A percentile compares a stretch with the other conserved stretches of the same genome.
Evolutionary conservation across 2,329 filamentous ascomycete species (phyloP).

Genomic region (Aspergillus alliaceus): DNA sequence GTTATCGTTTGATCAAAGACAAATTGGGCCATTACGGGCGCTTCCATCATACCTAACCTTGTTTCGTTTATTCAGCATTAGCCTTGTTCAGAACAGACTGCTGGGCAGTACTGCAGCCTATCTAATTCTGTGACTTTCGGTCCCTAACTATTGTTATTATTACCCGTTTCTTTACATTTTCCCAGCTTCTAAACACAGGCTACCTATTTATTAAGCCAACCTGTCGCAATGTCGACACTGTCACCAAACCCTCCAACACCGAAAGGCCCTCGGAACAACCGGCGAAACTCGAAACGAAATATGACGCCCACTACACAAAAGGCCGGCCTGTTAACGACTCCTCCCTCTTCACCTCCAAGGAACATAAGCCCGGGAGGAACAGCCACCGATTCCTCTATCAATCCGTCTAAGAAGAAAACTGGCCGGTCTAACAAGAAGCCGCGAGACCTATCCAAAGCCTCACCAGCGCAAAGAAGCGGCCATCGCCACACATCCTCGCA

Average conservation of each 20-base stretch:
- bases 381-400: constrained; percentile 30
- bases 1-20: constrained; percentile 4
- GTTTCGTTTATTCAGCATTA: constrained; percentile 18
- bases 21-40: neutral
- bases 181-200: constrained; percentile 37
- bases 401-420: constrained; percentile 38
- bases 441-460: constrained; percentile 27
- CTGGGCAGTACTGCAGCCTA: constrained; percentile 31
- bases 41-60: constrained; percentile 1
- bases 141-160: constrained; percentile 20
- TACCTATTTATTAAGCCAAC: constrained; percentile 54
- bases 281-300: constrained; percentile 37
- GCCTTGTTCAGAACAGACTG: constrained; percentile 31
- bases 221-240: constrained; percentile 47
- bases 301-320: constrained; percentile 34
- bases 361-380: constrained; percentile 32
- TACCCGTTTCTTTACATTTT: constrained; percentile 22
- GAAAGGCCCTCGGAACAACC: constrained; percentile 39
- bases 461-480: constrained; percentile 24
- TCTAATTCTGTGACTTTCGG: constrained; percentile 13
- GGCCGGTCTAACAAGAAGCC: constrained; percentile 38
- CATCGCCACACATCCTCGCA: constrained; percentile 37
- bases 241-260: constrained; percentile 38
- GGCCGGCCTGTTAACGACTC: constrained; percentile 29
- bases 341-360: constrained; percentile 38